A percentile compares a stretch with the other conserved stretches of the same genome.
These are phyloP conservation scores for Immersiella caudata DNA, from an alignment of 495 filamentous ascomycete species.

Conservation along the genomic window DNA sequence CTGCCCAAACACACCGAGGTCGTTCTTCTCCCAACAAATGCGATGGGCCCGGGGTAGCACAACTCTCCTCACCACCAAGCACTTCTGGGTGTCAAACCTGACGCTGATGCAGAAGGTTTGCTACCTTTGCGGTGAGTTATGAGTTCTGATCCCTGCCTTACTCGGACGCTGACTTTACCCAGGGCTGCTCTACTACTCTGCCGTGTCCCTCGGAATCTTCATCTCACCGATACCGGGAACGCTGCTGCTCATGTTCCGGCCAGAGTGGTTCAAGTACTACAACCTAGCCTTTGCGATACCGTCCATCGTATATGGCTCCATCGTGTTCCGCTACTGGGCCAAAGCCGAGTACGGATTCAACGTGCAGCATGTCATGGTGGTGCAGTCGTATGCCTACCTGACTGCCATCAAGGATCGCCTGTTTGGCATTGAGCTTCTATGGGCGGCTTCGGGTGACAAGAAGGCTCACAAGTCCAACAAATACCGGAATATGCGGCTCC, in stretches of 20 bases:
- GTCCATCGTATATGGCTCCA: conserved; percentile 36
- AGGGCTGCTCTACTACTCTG: conserved; percentile 41
- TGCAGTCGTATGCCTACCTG: conserved; percentile 40
- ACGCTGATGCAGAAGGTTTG: conserved; percentile 39
- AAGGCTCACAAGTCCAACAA: conserved; percentile 41
- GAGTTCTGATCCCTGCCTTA: neutral
- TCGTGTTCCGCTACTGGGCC: conserved; percentile 37
- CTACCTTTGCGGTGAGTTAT: conserved; percentile 34
- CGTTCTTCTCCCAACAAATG: conserved; percentile 43
- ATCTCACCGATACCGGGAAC: conserved; percentile 40
- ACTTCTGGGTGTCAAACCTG: conserved; percentile 36
- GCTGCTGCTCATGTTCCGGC: conserved; percentile 34
- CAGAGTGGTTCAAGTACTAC: conserved; percentile 41
- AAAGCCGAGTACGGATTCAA: conserved; percentile 40
- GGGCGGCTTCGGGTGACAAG: conserved; percentile 40
- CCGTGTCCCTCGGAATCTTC: conserved; percentile 40
- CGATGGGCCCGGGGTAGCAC: conserved; percentile 40
- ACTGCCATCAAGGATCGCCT: conserved; percentile 40
- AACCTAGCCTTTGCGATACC: conserved; percentile 40
- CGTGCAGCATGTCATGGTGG: conserved; percentile 41
- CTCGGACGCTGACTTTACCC: neutral
- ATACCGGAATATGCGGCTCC: conserved; percentile 38
- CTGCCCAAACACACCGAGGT: conserved; percentile 39
- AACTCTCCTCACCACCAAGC: conserved; percentile 37
- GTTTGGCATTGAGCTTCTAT: conserved; percentile 39